Evolutionary conservation across 2,329 filamentous ascomycete species (phyloP), one percentile per base, ranked within the genome.

Genomic region (Aspergillus sp.): DNA sequence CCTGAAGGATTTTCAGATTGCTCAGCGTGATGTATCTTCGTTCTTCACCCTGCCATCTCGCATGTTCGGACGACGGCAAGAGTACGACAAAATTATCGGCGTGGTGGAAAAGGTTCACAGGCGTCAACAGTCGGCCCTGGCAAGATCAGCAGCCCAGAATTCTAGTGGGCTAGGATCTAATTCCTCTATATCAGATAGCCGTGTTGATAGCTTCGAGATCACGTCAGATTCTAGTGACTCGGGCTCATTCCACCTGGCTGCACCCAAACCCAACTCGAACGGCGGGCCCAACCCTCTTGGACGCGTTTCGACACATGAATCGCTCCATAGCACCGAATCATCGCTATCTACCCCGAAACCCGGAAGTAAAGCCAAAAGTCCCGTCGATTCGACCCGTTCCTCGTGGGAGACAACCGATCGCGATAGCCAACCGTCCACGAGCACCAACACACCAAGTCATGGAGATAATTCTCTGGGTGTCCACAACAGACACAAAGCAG

Each of bases 31-130:
- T 66, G 83, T 95, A 0, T 95, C 89, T 1, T 94, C 90, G 4
- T 93, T 94, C 62, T 96, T 96, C 69, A 86, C 90, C 56, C 77
- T 96, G 17, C 91, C 91, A 0, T 80, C 82, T 0, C 76, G 78
- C 49, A 89, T 94, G 76, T 86, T 95, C 54, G 91, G 91, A 3
- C 81, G 90, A 32, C 76, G 84, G 25, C 75, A 80, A 52, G 88
- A 95, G 63, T 82, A 82, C 38, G 75, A 83, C 42, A 79, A 80
- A 33, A 80, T 96, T 7, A 69, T 90, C 35, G 79, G 76, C 55
- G 79, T 93, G 32, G 88, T 96, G 44, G 84, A 94, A 53, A 84
- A 82, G 42, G 85, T 90, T 43, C 81, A 86, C 17, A 82, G 76
- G 60, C 83, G 78, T 30, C 86, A 90, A 44, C 68, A 70, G 39